Base-by-base conservation (phyloP, 129 eudicot genomes). In the Chrysanthemum makinoi region DNA sequence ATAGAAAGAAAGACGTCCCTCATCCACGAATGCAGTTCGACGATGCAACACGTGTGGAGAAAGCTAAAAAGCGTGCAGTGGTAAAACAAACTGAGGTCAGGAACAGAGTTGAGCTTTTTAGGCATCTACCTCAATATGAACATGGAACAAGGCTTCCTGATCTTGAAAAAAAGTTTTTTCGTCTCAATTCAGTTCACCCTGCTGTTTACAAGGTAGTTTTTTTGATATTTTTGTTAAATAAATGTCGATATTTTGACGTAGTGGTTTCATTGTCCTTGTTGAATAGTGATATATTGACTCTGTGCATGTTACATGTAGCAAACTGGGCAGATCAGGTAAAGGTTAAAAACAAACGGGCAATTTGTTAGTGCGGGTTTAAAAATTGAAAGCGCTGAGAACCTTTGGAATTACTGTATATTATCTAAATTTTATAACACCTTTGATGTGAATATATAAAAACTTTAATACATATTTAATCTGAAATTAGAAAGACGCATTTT, bases 1-100 rank as follows among this genome's bases (percentile, higher is more conserved):
- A 90, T 63, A 84, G 97, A 83, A 95, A 90, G 80, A 95, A 95
- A 80, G 99, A 90, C 62, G 85, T 81, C 33, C 99, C 99, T 61
- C 94, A 88, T 73, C 97, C 97, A n/a, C 94, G 99, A 33, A 84
- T 95, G 97, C 99, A 95, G 77, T 95, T 95, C 73, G 99, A 90
- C 79, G 99, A 95, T 76, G 75, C 79, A 79, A 88, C 80, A 12
- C 84, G 96, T 62, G 97, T 95, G 44, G 99, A 95, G 80, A 95
- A 95, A 82, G 97, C 99, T 62, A 95, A 95, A 80, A 95, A 90
- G 73, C 87, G 97, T 39, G 94, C 97, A 16, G 89, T 95, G 0
- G 99, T 95, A 4, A 90, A 95, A 76, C 96, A 88, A 84, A 86
- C 87, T 11, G 99, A 95, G 70, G 97, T 89, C 57, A 83, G 85